A percentile compares a stretch with the other conserved stretches of the same genome.
Conservation (phyloP, 345 rosid genomes). For the rapeseed (Brassica napus) region Da-Ae NC_063435.1:6790501-6791000, state of each 20-base stretch:
- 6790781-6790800: conserved; percentile 82
- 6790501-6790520: conserved; percentile 13
- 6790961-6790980: conserved; percentile 28
- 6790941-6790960: neutral
- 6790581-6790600: conserved; percentile 10
- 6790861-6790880: conserved; percentile 88
- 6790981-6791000: conserved; percentile 14
- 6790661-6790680: conserved; percentile 49
- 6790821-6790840: conserved; percentile 93
- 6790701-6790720: conserved; percentile 88
- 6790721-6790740: conserved; percentile 89
- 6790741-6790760: conserved; percentile 97
- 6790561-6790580: conserved; percentile 20
- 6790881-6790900: conserved; percentile 88
- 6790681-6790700: conserved; percentile 94
- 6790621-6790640: conserved; percentile 46
- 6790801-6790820: conserved; percentile 93
- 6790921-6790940: conserved; percentile 43
- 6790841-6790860: conserved; percentile 80
- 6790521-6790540: neutral
- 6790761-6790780: conserved; percentile 65
- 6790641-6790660: conserved; percentile 34
- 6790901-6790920: conserved; percentile 81
- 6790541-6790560: neutral
- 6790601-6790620: conserved; percentile 19